A percentile compares a stretch with the other conserved stretches of the same genome.
These are phyloP conservation scores for Xerocomellus amylosporus DNA, from an alignment of 768 basidiomycete species.

Conservation along the genomic window DNA sequence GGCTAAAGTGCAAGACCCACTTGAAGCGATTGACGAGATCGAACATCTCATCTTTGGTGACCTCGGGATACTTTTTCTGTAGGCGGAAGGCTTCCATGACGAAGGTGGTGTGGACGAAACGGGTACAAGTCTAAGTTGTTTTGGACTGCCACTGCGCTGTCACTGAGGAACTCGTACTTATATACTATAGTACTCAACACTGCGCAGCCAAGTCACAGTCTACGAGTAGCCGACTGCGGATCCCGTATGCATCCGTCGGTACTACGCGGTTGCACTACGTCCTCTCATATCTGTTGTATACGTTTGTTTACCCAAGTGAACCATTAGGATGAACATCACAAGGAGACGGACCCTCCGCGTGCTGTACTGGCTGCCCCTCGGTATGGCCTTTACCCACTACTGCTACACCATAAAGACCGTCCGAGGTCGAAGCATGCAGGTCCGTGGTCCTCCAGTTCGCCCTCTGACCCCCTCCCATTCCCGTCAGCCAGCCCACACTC, in stretches of 20 bases:
- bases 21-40: slow-evolving; percentile 95
- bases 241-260: background rate
- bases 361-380: slow-evolving; percentile 60
- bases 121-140: background rate
- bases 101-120: slow-evolving; percentile 16
- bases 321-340: too few relatives aligned
- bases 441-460: slow-evolving; percentile 21
- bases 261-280: too few relatives aligned
- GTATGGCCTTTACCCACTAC: slow-evolving; percentile 46
- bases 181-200: background rate
- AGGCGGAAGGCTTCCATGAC: slow-evolving; percentile 81
- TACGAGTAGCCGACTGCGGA: background rate
- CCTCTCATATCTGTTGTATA: background rate
- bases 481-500: slow-evolving; percentile 61
- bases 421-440: slow-evolving; percentile 74
- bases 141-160: background rate
- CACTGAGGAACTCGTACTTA: background rate
- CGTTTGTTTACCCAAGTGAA: background rate
- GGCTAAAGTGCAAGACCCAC: slow-evolving; percentile 47
- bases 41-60: slow-evolving; percentile 91
- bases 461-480: background rate
- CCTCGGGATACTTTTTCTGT: slow-evolving; percentile 89
- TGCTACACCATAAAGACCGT: slow-evolving; percentile 54
- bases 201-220: background rate
- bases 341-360: slow-evolving; percentile 16